Evolutionary conservation across 129 eudicot genomes (phyloP).

Genomic region (Ambrosia artemisiifolia): DNA sequence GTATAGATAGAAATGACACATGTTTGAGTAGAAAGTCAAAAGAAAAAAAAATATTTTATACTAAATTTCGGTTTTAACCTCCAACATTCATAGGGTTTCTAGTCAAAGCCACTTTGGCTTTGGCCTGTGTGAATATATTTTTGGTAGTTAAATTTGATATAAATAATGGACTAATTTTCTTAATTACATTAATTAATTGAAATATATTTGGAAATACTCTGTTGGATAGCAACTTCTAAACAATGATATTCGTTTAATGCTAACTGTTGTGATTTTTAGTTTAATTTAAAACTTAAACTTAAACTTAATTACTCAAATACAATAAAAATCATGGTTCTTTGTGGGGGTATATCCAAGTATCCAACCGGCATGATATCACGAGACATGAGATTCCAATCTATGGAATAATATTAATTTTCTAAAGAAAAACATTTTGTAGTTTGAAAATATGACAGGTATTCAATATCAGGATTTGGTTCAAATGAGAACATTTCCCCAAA

Average conservation of each 20-base stretch:
- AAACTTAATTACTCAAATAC: background rate
- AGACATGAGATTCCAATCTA: conserved; percentile 35
- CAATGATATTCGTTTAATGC: conserved; percentile 35
- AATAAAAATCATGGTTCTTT: conserved; percentile 26
- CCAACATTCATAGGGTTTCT: background rate
- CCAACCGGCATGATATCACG: conserved; percentile 36
- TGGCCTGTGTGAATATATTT: conserved; percentile 21
- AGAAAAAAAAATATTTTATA: too few species aligned
- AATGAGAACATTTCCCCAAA: too few species aligned
- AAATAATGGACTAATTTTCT: background rate
- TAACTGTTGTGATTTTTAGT: conserved; percentile 1
- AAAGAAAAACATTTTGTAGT: background rate
- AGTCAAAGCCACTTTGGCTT: conserved; percentile 30
- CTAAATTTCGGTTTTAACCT: background rate
- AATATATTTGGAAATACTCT: conserved; percentile 8
- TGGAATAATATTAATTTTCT: background rate
- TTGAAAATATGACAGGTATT: conserved; percentile 2
- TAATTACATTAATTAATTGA: background rate
- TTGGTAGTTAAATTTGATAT: background rate
- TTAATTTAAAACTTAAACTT: background rate
- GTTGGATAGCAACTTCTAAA: conserved; percentile 31
- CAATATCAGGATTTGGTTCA: too few species aligned
- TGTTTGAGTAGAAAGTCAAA: too few species aligned
- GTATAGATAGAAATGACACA: too few species aligned
- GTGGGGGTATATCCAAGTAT: conserved; percentile 20